Evolutionary conservation across 768 basidiomycete species (phyloP).

Genomic region (Xerocomellus intermedius): DNA sequence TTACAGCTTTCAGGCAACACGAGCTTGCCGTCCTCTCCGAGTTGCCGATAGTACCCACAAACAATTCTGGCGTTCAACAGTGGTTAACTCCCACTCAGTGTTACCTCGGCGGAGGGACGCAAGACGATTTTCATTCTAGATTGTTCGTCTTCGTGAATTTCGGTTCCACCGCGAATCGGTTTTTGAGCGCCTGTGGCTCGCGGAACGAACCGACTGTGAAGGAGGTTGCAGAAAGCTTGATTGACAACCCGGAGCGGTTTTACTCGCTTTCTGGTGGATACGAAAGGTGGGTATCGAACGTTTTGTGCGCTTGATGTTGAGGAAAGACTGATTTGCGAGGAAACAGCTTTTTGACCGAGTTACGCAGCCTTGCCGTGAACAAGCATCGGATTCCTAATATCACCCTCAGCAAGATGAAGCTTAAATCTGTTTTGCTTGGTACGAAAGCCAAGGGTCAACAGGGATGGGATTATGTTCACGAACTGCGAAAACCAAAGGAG

Average conservation of each 20-base stretch:
- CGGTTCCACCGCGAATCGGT: background rate
- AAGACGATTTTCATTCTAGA: background rate
- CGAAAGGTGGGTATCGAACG: background rate
- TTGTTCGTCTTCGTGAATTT: constrained; percentile 4
- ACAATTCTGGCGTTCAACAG: background rate
- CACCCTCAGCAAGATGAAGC: background rate
- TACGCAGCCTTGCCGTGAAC: background rate
- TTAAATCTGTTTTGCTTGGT: background rate
- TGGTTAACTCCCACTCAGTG: background rate
- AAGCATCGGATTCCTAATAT: background rate
- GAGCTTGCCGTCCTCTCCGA: background rate
- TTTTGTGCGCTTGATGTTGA: too few species aligned
- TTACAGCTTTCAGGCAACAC: background rate
- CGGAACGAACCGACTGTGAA: background rate
- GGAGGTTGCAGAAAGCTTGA: background rate
- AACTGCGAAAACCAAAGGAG: background rate
- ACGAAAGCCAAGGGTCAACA: background rate
- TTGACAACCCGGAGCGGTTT: background rate
- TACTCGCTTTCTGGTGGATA: background rate
- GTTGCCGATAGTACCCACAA: background rate
- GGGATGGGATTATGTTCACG: background rate
- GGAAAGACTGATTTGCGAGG: background rate
- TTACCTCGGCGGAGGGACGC: background rate
- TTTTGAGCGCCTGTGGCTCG: background rate
- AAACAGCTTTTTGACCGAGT: background rate